Evolutionary conservation across 257 asterid species (phyloP).

Genomic region (Solanum tarapatanum): DNA sequence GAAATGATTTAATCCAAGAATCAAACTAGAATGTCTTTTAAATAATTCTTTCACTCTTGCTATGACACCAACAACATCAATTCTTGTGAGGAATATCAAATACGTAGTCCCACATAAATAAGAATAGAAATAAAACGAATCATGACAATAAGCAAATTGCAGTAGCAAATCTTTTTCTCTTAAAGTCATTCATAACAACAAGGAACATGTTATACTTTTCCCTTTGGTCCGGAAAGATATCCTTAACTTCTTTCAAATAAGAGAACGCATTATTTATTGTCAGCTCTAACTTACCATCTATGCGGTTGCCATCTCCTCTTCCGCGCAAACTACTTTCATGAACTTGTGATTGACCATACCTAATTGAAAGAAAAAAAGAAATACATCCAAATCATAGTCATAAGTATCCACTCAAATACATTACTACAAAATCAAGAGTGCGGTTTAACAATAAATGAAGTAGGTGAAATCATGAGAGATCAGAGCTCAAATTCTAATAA

Average conservation of each 20-base stretch:
- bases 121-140: constrained; percentile 16
- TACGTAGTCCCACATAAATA: not conserved
- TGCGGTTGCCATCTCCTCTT: not conserved
- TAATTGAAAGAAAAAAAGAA: not conserved
- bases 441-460: not conserved
- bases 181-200: constrained; percentile 84
- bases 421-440: not conserved
- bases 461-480: not conserved
- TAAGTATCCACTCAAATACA: not conserved
- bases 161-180: constrained; percentile 71
- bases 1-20: not conserved
- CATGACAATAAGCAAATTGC: not conserved
- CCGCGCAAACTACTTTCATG: not conserved
- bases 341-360: not conserved
- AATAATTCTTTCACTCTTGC: not conserved
- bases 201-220: constrained; percentile 85
- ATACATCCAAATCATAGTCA: not conserved
- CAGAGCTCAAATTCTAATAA: not conserved
- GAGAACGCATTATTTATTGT: constrained; percentile 76
- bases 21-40: not conserved
- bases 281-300: constrained; percentile 45
- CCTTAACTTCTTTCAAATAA: constrained; percentile 89
- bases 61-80: not conserved
- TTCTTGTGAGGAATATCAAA: too few relatives aligned
- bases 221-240: constrained; percentile 5